A percentile compares a stretch with the other conserved stretches of the same genome.
Conservation (phyloP, 2,329 filamentous ascomycete genomes). For the Thelonectria rubi region DNA sequence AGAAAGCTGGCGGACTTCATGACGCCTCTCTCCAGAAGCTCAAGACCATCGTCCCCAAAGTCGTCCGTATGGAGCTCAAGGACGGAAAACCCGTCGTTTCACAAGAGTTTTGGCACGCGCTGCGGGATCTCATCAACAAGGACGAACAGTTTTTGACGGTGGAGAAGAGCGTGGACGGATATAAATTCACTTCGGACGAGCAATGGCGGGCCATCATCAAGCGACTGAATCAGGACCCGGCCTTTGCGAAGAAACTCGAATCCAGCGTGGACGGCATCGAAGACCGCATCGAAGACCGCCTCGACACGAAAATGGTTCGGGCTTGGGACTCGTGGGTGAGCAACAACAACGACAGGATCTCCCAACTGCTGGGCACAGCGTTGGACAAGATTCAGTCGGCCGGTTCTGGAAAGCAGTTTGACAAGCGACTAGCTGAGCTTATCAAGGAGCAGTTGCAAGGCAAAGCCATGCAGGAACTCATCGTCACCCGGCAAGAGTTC, state of each 20-base stretch:
- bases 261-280: conserved; percentile 40
- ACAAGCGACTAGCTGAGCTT: conserved; percentile 48
- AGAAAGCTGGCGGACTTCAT: conserved; percentile 47
- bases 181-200: conserved; percentile 53
- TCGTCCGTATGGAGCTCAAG: conserved; percentile 63
- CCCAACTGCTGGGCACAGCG: conserved; percentile 43
- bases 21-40: conserved; percentile 54
- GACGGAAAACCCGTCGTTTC: conserved; percentile 64
- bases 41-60: conserved; percentile 61
- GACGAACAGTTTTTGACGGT: conserved; percentile 59
- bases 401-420: conserved; percentile 47
- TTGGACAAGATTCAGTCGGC: conserved; percentile 48
- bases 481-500: conserved; percentile 61
- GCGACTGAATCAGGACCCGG: conserved; percentile 51
- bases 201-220: conserved; percentile 58
- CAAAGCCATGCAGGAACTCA: conserved; percentile 44
- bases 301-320: conserved; percentile 47
- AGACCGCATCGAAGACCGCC: conserved; percentile 35
- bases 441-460: conserved; percentile 50
- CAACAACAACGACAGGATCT: conserved; percentile 56
- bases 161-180: conserved; percentile 51
- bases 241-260: conserved; percentile 43
- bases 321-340: conserved; percentile 63
- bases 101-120: conserved; percentile 71
- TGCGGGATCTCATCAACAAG: conserved; percentile 62